These are phyloP conservation scores for Saprolegnia parasitica DNA, from an alignment of 352 stramenopile species.

Conservation along the genomic window DNA sequence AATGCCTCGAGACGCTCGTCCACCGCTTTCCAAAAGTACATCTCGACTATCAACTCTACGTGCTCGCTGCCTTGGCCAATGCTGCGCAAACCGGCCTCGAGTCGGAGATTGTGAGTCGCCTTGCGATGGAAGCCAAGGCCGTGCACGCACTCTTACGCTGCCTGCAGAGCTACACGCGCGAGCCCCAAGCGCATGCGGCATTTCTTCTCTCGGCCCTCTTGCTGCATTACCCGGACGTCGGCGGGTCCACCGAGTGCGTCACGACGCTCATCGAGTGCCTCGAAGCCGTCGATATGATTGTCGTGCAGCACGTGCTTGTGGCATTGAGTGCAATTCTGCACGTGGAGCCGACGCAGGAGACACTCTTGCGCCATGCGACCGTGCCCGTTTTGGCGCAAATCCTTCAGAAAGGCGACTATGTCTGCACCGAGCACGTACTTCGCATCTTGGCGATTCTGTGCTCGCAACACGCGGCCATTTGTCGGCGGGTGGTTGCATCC, in stretches of 20 bases:
- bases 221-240: slow-evolving; percentile 50
- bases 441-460: slow-evolving; percentile 51
- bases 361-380: slow-evolving; percentile 61
- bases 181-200: slow-evolving; percentile 49
- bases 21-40: slow-evolving; percentile 1
- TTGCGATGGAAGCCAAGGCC: background rate
- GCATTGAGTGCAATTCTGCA: slow-evolving; percentile 53
- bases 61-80: slow-evolving; percentile 8
- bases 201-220: slow-evolving; percentile 52
- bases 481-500: slow-evolving; percentile 52
- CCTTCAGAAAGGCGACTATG: slow-evolving; percentile 34
- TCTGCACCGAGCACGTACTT: slow-evolving; percentile 37
- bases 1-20: slow-evolving; percentile 19
- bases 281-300: slow-evolving; percentile 59
- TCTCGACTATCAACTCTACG: background rate
- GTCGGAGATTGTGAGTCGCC: slow-evolving; percentile 14
- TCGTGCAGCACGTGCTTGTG: slow-evolving; percentile 62
- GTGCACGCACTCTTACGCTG: slow-evolving; percentile 37
- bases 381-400: slow-evolving; percentile 73
- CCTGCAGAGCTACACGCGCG: slow-evolving; percentile 29
- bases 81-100: background rate
- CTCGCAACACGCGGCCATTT: slow-evolving; percentile 42
- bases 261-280: slow-evolving; percentile 60
- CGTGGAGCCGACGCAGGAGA: slow-evolving; percentile 57
- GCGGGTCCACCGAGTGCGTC: slow-evolving; percentile 51